Evolutionary conservation across 2,329 filamentous ascomycete genomes (phyloP).

Genomic region (Fusarium paranaense): DNA sequence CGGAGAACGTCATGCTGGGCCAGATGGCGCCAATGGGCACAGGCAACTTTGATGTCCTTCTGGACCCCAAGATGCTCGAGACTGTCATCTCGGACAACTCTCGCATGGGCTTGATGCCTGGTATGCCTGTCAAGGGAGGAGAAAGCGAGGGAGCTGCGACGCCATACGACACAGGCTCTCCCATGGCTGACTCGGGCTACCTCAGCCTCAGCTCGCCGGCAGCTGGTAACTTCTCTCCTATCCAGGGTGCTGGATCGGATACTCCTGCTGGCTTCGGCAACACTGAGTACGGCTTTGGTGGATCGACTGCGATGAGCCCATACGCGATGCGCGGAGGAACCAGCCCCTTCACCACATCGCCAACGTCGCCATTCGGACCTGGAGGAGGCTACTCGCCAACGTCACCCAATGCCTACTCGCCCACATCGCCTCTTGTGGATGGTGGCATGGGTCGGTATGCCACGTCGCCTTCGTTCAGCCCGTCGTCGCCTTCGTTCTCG

Average conservation of each 20-base stretch:
- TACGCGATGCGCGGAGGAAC: conserved; percentile 72
- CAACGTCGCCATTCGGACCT: conserved; percentile 72
- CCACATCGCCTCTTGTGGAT: conserved; percentile 76
- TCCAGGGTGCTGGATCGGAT: conserved; percentile 80
- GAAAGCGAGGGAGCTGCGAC: conserved; percentile 88
- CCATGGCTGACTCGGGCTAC: conserved; percentile 78
- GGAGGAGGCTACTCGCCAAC: conserved; percentile 78
- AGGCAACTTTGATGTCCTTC: conserved; percentile 91
- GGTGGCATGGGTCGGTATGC: conserved; percentile 65
- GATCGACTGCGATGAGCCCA: conserved; percentile 70
- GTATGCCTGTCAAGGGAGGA: conserved; percentile 80
- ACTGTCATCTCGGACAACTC: conserved; percentile 95
- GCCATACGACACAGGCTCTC: conserved; percentile 90
- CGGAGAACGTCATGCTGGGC: conserved; percentile 98
- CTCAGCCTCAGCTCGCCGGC: conserved; percentile 72
- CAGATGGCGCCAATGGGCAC: conserved; percentile 98
- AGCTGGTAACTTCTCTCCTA: conserved; percentile 79
- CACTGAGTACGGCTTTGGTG: conserved; percentile 67
- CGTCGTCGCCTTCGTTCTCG: conserved; percentile 72
- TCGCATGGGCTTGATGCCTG: conserved; percentile 83
- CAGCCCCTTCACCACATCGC: conserved; percentile 81
- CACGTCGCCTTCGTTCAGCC: conserved; percentile 72
- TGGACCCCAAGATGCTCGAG: conserved; percentile 95
- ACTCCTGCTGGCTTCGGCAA: conserved; percentile 71
- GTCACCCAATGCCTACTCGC: conserved; percentile 81